Evolutionary conservation across 176 grass and related monocot species (phyloP).

Genomic region (Puccinellia tenuiflora): DNA sequence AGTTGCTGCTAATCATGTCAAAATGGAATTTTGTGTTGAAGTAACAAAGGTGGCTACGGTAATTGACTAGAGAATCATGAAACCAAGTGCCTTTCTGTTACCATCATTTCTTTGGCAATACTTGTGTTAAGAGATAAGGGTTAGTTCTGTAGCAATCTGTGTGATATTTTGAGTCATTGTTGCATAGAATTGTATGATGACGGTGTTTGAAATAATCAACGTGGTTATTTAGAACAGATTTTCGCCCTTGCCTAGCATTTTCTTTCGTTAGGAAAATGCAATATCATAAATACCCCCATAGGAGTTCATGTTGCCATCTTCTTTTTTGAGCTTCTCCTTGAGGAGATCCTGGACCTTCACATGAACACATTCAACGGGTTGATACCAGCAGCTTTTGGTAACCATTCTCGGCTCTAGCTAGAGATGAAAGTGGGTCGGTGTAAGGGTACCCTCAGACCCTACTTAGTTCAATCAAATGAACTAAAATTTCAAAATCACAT

Average conservation of each 20-base stretch:
- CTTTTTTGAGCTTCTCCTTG: neutral
- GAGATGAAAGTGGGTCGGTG: too few relatives aligned
- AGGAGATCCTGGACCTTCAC: constrained; percentile 53
- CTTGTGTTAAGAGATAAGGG: neutral
- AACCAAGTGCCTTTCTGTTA: constrained; percentile 1
- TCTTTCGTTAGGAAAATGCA: neutral
- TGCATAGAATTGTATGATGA: neutral
- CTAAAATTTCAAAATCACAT: too few relatives aligned
- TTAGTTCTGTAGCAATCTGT: neutral
- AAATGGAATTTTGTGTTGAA: neutral
- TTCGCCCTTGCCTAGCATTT: neutral
- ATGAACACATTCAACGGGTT: constrained; percentile 46
- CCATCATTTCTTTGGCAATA: neutral
- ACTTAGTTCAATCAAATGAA: too few relatives aligned
- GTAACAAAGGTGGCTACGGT: neutral
- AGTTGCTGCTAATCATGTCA: neutral
- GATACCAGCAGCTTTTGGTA: constrained; percentile 48
- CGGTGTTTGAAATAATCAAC: neutral
- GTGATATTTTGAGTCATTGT: neutral
- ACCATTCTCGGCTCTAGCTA: constrained; percentile 47
- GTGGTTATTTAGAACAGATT: neutral
- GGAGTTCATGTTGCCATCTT: neutral
- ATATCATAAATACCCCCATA: neutral
- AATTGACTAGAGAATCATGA: neutral
- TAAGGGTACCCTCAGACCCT: too few relatives aligned